Percentiles rank a stretch among this genome's conserved stretches.
phyloP scores from a whole-genome alignment of 257 asterid species.

The Solanum corneliomulleri region DNA sequence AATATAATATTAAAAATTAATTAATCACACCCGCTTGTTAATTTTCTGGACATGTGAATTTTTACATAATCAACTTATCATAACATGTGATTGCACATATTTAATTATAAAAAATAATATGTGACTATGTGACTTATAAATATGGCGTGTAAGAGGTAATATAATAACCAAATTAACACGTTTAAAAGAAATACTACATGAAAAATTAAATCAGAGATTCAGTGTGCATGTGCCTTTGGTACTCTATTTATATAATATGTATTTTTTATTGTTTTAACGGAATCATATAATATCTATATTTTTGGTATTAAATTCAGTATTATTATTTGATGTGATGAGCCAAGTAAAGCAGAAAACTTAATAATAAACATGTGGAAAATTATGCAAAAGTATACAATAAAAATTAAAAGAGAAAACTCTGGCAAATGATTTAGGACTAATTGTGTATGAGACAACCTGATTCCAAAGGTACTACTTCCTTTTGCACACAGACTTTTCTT shows the following conservation, averaged over 20 bases:
- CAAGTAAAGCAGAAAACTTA: neutral
- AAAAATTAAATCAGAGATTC: too few relatives aligned
- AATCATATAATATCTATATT: neutral
- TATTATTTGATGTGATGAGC: neutral
- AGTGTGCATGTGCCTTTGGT: too few relatives aligned
- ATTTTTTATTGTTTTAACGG: too few relatives aligned
- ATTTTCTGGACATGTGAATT: neutral
- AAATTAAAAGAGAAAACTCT: neutral
- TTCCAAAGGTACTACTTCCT: neutral
- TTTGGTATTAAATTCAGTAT: neutral
- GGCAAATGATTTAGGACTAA: neutral
- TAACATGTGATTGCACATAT: too few relatives aligned
- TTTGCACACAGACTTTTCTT: neutral
- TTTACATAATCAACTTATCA: too few relatives aligned
- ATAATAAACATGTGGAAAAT: neutral
- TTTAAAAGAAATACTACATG: neutral
- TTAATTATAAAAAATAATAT: too few relatives aligned
- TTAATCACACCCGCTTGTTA: too few relatives aligned
- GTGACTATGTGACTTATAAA: neutral
- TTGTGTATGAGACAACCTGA: neutral
- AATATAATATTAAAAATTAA: too few relatives aligned
- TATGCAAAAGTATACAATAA: neutral
- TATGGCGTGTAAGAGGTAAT: neutral
- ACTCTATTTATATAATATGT: too few relatives aligned
- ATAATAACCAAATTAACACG: neutral